phyloP scores from a whole-genome alignment of 208 protist species.

The Novymonas esmeraldas region DNA sequence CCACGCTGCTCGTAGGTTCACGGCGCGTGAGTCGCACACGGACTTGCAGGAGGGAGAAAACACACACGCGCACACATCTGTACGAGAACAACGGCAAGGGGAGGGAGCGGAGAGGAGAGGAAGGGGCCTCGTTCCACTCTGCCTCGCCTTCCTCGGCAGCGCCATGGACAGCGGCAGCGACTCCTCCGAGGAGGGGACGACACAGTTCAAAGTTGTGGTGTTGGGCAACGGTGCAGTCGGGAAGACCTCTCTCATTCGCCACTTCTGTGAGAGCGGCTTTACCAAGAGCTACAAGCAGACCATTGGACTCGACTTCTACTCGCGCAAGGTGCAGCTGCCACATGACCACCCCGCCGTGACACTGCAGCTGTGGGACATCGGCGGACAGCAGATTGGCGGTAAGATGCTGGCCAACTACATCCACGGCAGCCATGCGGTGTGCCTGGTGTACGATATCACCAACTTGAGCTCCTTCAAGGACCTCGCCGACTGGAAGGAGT shows the following conservation, averaged over 20 bases:
- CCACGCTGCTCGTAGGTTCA: too few relatives aligned
- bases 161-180: constrained; percentile 85
- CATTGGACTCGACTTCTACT: constrained; percentile 96
- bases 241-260: constrained; percentile 92
- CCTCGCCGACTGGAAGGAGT: constrained; percentile 90
- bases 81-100: too few relatives aligned
- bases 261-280: constrained; percentile 90
- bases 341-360: constrained; percentile 45
- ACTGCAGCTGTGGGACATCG: constrained; percentile 97
- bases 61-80: too few relatives aligned
- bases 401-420: constrained; percentile 96
- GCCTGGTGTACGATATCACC: constrained; percentile 95
- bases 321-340: constrained; percentile 87
- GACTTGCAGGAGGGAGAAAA: too few relatives aligned
- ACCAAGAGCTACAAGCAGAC: constrained; percentile 94
- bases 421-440: constrained; percentile 87
- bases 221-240: constrained; percentile 90
- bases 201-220: constrained; percentile 76
- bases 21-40: too few relatives aligned
- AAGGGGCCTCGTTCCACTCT: too few relatives aligned
- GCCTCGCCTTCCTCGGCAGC: too few relatives aligned
- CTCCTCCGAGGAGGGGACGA: constrained; percentile 39
- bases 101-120: too few relatives aligned
- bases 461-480: constrained; percentile 92
- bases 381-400: constrained; percentile 92